Conservation (phyloP, 805 yeast genomes). For the Cyberlindnera petersonii region DNA sequence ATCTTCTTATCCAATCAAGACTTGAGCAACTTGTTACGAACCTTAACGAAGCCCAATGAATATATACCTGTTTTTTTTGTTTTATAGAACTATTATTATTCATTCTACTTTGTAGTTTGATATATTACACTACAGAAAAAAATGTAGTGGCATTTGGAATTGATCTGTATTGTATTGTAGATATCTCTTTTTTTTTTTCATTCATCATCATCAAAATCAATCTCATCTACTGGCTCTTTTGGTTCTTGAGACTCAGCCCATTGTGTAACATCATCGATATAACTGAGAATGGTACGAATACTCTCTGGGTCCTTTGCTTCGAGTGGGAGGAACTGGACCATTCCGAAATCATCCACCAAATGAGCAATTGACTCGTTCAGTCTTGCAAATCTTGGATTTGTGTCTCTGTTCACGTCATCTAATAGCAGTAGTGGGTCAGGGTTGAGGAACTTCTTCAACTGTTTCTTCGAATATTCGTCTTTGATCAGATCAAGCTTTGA, state of each 20-base stretch:
- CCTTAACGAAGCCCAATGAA: constrained; percentile 18
- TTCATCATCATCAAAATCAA: constrained; percentile 57
- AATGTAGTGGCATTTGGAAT: too few relatives aligned
- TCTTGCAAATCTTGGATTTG: constrained; percentile 61
- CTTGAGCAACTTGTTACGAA: constrained; percentile 22
- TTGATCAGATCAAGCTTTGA: constrained; percentile 85
- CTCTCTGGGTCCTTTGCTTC: constrained; percentile 74
- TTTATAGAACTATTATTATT: neutral
- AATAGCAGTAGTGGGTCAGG: constrained; percentile 84
- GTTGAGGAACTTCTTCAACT: constrained; percentile 76
- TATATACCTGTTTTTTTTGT: neutral
- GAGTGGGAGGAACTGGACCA: constrained; percentile 94
- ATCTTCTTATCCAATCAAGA: constrained; percentile 21
- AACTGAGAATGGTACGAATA: constrained; percentile 78
- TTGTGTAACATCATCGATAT: constrained; percentile 95
- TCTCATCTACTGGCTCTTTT: constrained; percentile 84
- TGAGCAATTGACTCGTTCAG: constrained; percentile 82
- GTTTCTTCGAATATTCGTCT: constrained; percentile 69
- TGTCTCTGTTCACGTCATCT: constrained; percentile 43
- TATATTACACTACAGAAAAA: too few relatives aligned
- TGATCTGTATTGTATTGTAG: neutral
- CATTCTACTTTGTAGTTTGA: neutral
- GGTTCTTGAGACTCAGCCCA: constrained; percentile 98
- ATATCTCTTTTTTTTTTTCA: constrained; percentile 2
- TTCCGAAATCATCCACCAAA: constrained; percentile 94